Conservation (phyloP, 108 stramenopile species). For the Skeletonema potamos region DNA sequence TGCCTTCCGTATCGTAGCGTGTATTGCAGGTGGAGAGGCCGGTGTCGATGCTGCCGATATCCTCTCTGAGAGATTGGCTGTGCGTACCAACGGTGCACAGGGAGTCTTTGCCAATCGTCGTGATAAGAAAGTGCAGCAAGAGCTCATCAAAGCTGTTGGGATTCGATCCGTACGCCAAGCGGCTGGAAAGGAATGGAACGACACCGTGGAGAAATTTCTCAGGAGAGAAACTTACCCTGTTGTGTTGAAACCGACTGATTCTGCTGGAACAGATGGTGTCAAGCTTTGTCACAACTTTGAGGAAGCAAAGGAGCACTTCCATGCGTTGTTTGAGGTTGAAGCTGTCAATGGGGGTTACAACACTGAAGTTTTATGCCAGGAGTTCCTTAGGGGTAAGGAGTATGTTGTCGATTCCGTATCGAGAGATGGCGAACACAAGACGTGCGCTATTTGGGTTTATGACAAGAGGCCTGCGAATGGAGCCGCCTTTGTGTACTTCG, state of each 20-base stretch:
- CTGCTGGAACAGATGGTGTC: constrained; percentile 94
- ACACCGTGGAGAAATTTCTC: constrained; percentile 79
- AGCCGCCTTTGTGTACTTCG: constrained; percentile 83
- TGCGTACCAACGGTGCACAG: constrained; percentile 82
- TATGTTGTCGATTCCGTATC: constrained; percentile 90
- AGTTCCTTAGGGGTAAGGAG: constrained; percentile 87
- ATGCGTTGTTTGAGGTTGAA: constrained; percentile 79
- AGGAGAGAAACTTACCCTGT: constrained; percentile 74
- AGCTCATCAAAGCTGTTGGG: constrained; percentile 74
- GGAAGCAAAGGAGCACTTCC: constrained; percentile 90
- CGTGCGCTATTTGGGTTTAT: constrained; percentile 85
- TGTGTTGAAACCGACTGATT: constrained; percentile 92
- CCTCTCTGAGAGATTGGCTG: constrained; percentile 71
- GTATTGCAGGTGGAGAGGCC: constrained; percentile 81
- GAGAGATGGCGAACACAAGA: constrained; percentile 89
- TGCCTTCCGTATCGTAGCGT: constrained; percentile 67
- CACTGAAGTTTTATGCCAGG: constrained; percentile 84
- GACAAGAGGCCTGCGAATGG: constrained; percentile 88
- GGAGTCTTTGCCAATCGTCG: constrained; percentile 74
- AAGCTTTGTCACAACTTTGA: constrained; percentile 88
- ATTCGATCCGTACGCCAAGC: constrained; percentile 87
- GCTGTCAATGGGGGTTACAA: constrained; percentile 88
- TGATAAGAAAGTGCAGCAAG: constrained; percentile 93
- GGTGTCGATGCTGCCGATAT: constrained; percentile 85
- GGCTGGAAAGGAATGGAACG: constrained; percentile 40